Evolutionary conservation across 2,329 filamentous ascomycete species (phyloP).

Genomic region (Apiospora arundinis): DNA sequence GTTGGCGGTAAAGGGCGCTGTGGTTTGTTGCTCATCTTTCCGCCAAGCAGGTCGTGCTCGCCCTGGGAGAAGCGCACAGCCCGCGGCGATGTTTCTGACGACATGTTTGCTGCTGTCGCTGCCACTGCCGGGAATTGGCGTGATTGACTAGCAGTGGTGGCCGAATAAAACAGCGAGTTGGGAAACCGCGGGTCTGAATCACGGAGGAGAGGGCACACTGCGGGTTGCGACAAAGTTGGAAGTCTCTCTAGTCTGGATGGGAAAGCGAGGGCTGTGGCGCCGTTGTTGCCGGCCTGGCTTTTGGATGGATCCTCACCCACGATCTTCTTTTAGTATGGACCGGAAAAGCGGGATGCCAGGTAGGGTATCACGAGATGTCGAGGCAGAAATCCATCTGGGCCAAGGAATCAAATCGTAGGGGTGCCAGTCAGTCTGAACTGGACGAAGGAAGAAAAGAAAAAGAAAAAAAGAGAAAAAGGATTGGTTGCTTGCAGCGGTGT

Average conservation of each 20-base stretch:
- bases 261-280: conserved; percentile 5
- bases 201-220: neutral
- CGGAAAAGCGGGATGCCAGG: conserved; percentile 11
- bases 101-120: conserved; percentile 30
- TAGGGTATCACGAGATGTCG: neutral
- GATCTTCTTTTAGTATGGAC: conserved; percentile 17
- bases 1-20: conserved; percentile 45
- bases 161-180: neutral
- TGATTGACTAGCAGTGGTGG: conserved; percentile 3
- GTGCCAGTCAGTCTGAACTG: neutral
- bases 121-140: conserved; percentile 17
- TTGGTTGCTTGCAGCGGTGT: neutral
- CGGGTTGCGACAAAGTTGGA: conserved; percentile 17
- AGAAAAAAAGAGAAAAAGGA: neutral
- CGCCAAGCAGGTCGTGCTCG: conserved; percentile 52
- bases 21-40: conserved; percentile 46
- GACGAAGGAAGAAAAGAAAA: too few relatives aligned
- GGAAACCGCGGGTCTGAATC: neutral
- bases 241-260: neutral
- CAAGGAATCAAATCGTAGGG: neutral
- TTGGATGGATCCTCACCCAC: conserved; percentile 18
- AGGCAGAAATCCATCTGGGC: conserved; percentile 15
- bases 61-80: conserved; percentile 62
- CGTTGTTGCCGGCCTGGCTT: conserved; percentile 12
- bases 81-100: conserved; percentile 58